Conservation (phyloP, 2,329 filamentous ascomycete species). For the Paramyrothecium sp. region DNA sequence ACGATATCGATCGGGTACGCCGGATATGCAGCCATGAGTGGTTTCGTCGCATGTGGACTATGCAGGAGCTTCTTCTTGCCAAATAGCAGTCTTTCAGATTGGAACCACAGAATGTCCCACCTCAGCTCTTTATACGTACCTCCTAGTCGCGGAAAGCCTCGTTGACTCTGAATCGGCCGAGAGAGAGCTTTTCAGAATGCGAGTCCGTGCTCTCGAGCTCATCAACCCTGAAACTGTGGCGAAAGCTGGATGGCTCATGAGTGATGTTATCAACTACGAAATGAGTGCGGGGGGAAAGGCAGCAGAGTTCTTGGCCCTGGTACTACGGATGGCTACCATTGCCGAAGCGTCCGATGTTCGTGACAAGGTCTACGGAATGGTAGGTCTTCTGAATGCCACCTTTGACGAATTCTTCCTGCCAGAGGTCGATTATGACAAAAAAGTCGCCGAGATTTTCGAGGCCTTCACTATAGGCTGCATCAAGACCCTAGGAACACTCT, state of each 20-base stretch:
- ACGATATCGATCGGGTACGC: slow-evolving; percentile 11
- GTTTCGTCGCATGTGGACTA: slow-evolving; percentile 17
- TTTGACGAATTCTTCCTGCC: background rate
- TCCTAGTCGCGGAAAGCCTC: background rate
- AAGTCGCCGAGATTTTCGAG: background rate
- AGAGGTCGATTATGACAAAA: background rate
- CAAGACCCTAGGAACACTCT: background rate
- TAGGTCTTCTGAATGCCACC: background rate
- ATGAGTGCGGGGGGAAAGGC: too few species aligned
- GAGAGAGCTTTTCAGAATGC: background rate
- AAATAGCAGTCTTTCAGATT: slow-evolving; percentile 1
- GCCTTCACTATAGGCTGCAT: background rate
- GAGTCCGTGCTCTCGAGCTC: background rate
- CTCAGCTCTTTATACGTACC: background rate
- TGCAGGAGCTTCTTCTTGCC: slow-evolving; percentile 14
- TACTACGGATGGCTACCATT: background rate
- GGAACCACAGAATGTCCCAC: background rate
- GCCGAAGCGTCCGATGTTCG: background rate
- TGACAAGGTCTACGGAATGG: background rate
- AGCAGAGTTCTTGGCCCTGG: too few species aligned
- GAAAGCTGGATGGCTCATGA: too few species aligned
- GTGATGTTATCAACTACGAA: too few species aligned
- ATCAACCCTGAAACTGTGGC: too few species aligned
- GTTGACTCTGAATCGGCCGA: background rate
- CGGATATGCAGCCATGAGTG: slow-evolving; percentile 12